Base-by-base conservation (phyloP, 805 yeast genomes). In the Millerozyma miso region DNA sequence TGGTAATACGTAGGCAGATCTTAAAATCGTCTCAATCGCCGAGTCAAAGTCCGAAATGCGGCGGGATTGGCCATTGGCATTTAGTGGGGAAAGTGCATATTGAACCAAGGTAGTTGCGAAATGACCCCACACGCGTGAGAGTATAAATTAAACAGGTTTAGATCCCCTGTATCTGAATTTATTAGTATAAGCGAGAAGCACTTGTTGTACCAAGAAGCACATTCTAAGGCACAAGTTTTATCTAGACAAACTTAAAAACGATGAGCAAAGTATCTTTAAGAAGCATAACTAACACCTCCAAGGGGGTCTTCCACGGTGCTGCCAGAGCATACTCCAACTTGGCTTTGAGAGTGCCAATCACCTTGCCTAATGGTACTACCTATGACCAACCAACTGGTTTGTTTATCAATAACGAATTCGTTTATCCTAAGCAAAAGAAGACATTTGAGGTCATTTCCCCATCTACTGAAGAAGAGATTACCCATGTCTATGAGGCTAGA, bases 371-470 rank as follows among this genome's bases (percentile, higher is more conserved):
- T 55, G 96, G 96, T 35, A 67, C 67, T 26, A 67, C 72, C 31
- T 85, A 83, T 58, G 73, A 79, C 40, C 95, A 86, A 69, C 96
- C 96, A 54, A 82, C 85, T 8, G 97, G 97, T 49, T 69, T 90
- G 54, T 90, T 87, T 74, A 88, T 90, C 63, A 84, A 88, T 72
- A 87, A 87, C 65, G 87, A 87, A 63, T 88, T 85, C 56, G 82
- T 82, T 59, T 55, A 69, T 38, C 76, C 89, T 14, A 63, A 67
- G 29, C 76, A 77, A 42, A 77, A 76, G 42, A 70, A 77, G 55
- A 79, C 81, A n/a, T 68, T 85, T 45, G 76, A 76, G 50, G 85
- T 81, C 29, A 60, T 79, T 37, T 75, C 80, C 54, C 88, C 88
- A 31, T 75, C 86, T 33, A 81, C 85, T 17, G 90, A 83, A 64